Conservation (phyloP, 495 filamentous ascomycete species). For the Daldinia childiae region DNA sequence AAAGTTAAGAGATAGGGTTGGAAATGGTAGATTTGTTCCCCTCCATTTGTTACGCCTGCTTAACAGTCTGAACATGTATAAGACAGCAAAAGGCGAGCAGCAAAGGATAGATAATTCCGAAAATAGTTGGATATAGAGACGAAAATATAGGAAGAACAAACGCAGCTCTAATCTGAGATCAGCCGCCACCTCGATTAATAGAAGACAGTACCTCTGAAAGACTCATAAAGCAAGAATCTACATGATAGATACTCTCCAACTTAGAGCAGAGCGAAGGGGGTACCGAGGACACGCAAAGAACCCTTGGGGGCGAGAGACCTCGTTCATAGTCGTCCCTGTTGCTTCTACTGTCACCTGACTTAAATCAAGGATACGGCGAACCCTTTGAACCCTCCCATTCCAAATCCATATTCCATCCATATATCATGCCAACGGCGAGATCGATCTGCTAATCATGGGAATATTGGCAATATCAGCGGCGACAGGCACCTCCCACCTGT, state of each 20-base stretch:
- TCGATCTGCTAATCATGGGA: background rate
- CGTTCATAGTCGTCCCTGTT: slow-evolving; percentile 12
- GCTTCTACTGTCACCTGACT: slow-evolving; percentile 23
- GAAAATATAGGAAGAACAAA: slow-evolving; percentile 21
- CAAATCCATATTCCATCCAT: slow-evolving; percentile 17
- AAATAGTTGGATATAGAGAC: background rate
- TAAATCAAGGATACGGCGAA: slow-evolving; percentile 17
- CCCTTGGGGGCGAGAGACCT: slow-evolving; percentile 22
- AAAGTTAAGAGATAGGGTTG: background rate
- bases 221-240: slow-evolving; percentile 39
- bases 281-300: slow-evolving; percentile 1
- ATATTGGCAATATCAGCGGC: slow-evolving; percentile 40
- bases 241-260: slow-evolving; percentile 28
- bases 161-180: slow-evolving; percentile 24
- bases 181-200: slow-evolving; percentile 31
- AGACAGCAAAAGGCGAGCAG: background rate
- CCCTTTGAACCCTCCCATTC: slow-evolving; percentile 21
- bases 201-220: slow-evolving; percentile 38
- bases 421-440: background rate
- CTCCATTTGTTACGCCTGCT: background rate
- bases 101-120: background rate
- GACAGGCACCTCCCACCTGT: slow-evolving; percentile 79
- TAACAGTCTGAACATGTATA: background rate
- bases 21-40: background rate
- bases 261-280: slow-evolving; percentile 3